Conservation (phyloP, 2,329 filamentous ascomycete genomes). For the Colletotrichum salicis region DNA sequence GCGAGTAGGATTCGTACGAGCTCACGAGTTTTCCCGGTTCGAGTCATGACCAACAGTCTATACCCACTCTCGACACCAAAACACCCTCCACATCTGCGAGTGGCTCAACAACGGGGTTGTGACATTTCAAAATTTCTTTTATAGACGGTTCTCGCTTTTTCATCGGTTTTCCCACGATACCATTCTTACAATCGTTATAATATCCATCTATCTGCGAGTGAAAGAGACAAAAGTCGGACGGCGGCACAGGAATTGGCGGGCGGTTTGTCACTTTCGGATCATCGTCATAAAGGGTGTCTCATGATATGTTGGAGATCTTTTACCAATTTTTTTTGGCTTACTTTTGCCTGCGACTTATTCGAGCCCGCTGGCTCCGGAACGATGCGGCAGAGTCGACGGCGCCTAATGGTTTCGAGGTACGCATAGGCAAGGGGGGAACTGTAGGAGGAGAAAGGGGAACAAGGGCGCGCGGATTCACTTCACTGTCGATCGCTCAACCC, state of each 20-base stretch:
- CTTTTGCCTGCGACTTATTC: neutral
- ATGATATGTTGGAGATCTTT: conserved; percentile 27
- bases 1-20: conserved; percentile 28
- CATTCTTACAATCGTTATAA: conserved; percentile 37
- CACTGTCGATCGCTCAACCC: conserved; percentile 25
- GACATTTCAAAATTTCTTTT: neutral
- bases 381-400: neutral
- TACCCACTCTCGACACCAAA: conserved; percentile 23
- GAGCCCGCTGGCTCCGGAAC: neutral
- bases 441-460: conserved; percentile 3
- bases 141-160: conserved; percentile 26
- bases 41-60: conserved; percentile 32
- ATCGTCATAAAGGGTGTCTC: conserved; percentile 24
- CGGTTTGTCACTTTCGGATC: conserved; percentile 30
- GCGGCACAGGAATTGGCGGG: conserved; percentile 23
- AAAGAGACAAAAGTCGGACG: conserved; percentile 35
- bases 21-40: conserved; percentile 34
- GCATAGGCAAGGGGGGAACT: neutral
- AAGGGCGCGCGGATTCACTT: conserved; percentile 6
- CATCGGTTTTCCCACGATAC: conserved; percentile 24
- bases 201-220: conserved; percentile 35
- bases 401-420: neutral
- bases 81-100: conserved; percentile 1
- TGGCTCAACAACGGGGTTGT: conserved; percentile 12
- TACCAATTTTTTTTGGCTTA: conserved; percentile 15